These are phyloP conservation scores for Hymenoscyphus repandus DNA, from an alignment of 2,329 filamentous ascomycete genomes.

Conservation along the genomic window DNA sequence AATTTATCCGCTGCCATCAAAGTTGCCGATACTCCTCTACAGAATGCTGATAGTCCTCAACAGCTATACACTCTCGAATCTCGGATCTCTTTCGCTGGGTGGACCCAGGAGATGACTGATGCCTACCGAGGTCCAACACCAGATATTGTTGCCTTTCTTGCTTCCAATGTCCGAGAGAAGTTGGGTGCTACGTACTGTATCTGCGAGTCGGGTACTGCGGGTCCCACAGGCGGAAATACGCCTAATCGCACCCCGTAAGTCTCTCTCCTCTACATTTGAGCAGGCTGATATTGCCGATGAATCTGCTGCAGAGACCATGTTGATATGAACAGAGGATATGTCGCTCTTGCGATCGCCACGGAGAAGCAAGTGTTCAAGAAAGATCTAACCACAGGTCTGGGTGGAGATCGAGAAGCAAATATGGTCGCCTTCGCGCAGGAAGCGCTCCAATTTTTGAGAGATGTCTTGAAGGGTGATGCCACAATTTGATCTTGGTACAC, in stretches of 20 bases:
- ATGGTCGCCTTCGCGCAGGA: slow-evolving; percentile 59
- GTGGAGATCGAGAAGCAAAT: slow-evolving; percentile 50
- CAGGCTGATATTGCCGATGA: not conserved
- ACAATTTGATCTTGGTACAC: slow-evolving; percentile 28
- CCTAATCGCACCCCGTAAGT: slow-evolving; percentile 50
- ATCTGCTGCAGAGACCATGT: not conserved
- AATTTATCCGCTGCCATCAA: not conserved
- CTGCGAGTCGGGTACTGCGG: slow-evolving; percentile 58
- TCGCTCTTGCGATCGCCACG: slow-evolving; percentile 55
- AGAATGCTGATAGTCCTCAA: not conserved
- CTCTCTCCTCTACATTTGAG: slow-evolving; percentile 4
- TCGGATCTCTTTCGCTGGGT: slow-evolving; percentile 40
- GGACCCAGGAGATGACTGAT: slow-evolving; percentile 48
- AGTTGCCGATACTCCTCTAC: not conserved
- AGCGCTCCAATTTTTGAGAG: slow-evolving; percentile 49
- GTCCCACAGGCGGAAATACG: slow-evolving; percentile 52
- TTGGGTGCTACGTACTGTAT: slow-evolving; percentile 52
- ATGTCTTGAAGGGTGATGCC: slow-evolving; percentile 42
- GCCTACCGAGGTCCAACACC: slow-evolving; percentile 55
- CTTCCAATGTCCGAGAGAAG: slow-evolving; percentile 49
- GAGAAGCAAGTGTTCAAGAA: slow-evolving; percentile 45
- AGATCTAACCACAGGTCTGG: slow-evolving; percentile 51
- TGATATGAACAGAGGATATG: slow-evolving; percentile 45
- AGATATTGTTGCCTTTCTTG: slow-evolving; percentile 50
- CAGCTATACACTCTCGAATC: slow-evolving; percentile 31